Percentiles rank a stretch among this genome's conserved stretches.
Evolutionary conservation across 495 filamentous ascomycete species (phyloP).

Genomic region (Aspergillus diversus): DNA sequence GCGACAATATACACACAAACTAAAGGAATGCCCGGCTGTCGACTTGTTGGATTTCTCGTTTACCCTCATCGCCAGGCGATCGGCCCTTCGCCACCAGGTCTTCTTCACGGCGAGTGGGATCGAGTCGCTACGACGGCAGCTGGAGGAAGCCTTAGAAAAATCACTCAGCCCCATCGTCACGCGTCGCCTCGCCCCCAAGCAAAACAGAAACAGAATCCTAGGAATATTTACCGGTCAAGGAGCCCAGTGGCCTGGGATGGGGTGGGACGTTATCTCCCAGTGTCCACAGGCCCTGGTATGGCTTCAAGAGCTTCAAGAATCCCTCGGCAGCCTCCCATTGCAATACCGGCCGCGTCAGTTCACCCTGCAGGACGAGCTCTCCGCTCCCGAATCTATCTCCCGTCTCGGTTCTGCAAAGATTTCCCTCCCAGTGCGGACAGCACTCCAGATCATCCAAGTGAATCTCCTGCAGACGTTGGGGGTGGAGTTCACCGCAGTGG

Average conservation of each 20-base stretch:
- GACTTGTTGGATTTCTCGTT: slow-evolving; percentile 5
- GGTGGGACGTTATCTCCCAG: slow-evolving; percentile 18
- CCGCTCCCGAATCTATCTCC: slow-evolving; percentile 15
- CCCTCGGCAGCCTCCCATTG: slow-evolving; percentile 16
- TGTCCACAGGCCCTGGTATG: slow-evolving; percentile 10
- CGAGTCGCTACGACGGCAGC: neutral
- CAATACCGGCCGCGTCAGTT: slow-evolving; percentile 19
- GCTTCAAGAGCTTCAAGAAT: slow-evolving; percentile 19
- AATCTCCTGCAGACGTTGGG: slow-evolving; percentile 47
- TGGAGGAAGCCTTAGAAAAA: neutral
- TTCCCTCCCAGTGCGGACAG: slow-evolving; percentile 50
- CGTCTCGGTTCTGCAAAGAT: slow-evolving; percentile 37
- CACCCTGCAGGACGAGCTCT: slow-evolving; percentile 23
- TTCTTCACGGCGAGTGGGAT: neutral
- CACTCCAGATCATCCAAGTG: slow-evolving; percentile 39
- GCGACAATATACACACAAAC: neutral
- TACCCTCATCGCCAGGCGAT: neutral
- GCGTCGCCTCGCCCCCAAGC: neutral
- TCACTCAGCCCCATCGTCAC: neutral
- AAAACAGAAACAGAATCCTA: slow-evolving; percentile 18
- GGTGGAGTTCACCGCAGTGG: slow-evolving; percentile 46
- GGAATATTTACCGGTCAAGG: slow-evolving; percentile 38
- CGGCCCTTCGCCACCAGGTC: neutral
- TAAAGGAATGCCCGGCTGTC: neutral
- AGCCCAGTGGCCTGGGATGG: slow-evolving; percentile 37